phyloP scores from a whole-genome alignment of 1,139 yeast species.

The Blastobotrys capitulatus region DNA sequence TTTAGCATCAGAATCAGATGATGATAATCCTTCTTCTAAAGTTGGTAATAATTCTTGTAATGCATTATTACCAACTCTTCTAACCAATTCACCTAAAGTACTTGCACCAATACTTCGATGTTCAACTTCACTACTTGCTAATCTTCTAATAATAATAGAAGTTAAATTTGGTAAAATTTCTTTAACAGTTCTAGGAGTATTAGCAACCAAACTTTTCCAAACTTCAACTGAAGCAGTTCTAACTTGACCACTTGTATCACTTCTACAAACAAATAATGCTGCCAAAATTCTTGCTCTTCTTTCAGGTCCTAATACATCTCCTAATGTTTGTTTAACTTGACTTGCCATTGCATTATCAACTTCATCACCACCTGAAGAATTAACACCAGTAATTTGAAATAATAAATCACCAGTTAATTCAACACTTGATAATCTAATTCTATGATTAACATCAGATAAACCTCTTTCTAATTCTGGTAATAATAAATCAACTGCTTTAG shows the following conservation, averaged over 20 bases:
- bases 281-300: conserved; percentile 86
- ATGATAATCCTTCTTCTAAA: conserved; percentile 57
- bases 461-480: conserved; percentile 93
- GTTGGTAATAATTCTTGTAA: conserved; percentile 82
- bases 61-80: conserved; percentile 90
- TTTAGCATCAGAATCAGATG: conserved; percentile 71
- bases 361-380: conserved; percentile 31
- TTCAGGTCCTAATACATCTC: conserved; percentile 77
- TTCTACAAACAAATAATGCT: conserved; percentile 83
- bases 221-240: conserved; percentile 91
- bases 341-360: conserved; percentile 54
- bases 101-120: conserved; percentile 89
- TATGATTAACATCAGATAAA: conserved; percentile 70
- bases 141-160: conserved; percentile 67
- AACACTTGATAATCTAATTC: conserved; percentile 90
- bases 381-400: conserved; percentile 89
- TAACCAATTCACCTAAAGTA: conserved; percentile 90
- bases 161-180: conserved; percentile 86
- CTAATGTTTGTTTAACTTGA: conserved; percentile 60
- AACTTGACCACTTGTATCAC: conserved; percentile 83
- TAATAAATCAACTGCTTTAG: conserved; percentile 85
- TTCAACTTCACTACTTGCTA: conserved; percentile 73
- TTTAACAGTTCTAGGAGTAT: conserved; percentile 93
- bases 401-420: conserved; percentile 95
- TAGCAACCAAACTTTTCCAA: conserved; percentile 95